phyloP scores from a whole-genome alignment of 768 basidiomycete genomes.

The Neoboletus magnificus region DNA sequence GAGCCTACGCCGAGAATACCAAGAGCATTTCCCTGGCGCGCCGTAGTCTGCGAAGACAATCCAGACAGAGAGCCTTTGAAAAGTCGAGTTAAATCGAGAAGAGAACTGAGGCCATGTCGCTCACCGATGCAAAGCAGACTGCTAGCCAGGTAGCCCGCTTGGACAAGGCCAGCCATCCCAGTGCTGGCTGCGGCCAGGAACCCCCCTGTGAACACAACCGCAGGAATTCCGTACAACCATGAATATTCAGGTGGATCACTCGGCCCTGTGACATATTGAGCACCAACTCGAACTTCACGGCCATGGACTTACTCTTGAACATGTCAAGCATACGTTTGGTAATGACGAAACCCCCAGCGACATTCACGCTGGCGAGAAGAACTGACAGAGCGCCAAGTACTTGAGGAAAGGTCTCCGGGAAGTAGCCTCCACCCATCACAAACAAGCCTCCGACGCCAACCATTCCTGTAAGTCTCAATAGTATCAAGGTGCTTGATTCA shows the following conservation, averaged over 20 bases:
- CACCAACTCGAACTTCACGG: neutral
- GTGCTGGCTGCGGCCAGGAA: conserved; percentile 80
- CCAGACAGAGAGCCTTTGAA: conserved; percentile 71
- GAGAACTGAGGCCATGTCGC: neutral
- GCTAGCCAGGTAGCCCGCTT: conserved; percentile 83
- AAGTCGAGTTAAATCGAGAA: neutral
- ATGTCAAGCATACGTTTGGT: conserved; percentile 92
- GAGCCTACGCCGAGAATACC: conserved; percentile 83
- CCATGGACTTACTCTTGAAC: conserved; percentile 66
- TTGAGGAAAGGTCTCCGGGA: conserved; percentile 81
- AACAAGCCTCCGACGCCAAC: conserved; percentile 85
- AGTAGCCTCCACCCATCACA: conserved; percentile 85
- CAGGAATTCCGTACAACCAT: conserved; percentile 79
- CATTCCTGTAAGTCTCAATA: conserved; percentile 43
- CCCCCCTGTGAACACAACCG: conserved; percentile 77
- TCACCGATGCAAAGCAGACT: conserved; percentile 83
- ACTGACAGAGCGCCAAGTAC: conserved; percentile 77
- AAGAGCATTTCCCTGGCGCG: conserved; percentile 84
- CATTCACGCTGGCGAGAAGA: conserved; percentile 84
- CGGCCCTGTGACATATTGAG: conserved; percentile 46
- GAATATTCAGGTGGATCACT: conserved; percentile 87
- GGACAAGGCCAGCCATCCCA: conserved; percentile 81
- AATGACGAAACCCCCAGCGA: conserved; percentile 84
- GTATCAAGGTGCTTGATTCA: neutral
- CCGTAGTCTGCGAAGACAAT: conserved; percentile 74